Evolutionary conservation across 2,329 filamentous ascomycete genomes (phyloP), one percentile per base, ranked within the genome.

Genomic region (Aureobasidium sp.): DNA sequence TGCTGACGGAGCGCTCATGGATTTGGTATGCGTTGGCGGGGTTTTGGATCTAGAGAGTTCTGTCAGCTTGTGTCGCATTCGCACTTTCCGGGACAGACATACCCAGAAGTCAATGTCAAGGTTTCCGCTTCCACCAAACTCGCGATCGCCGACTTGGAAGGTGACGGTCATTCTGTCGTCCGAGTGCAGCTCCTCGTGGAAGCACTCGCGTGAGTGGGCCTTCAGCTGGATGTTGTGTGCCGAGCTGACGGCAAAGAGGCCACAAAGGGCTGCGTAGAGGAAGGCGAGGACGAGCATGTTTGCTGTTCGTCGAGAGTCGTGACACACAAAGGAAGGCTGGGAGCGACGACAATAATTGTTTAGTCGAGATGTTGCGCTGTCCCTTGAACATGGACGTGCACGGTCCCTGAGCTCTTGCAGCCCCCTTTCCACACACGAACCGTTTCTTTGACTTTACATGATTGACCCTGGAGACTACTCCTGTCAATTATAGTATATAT

Each of bases 61-160:
- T 19, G 57, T 60, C 33, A 50, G 44, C 27, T 22, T 42, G 14
- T 33, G 57, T 40, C 35, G 33, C 11, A 22, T 19, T 19, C 14
- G 14, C 27, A n/a, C 40, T 37, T 17, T 15, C 9, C 40, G 37
- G 31, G 29, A 22, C 52, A 37, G 4, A 67, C 85, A 68, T 85
- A 97, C 94, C 91, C 91, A 97, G 75, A 99, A 99, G 76, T 99
- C 94, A 72, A 99, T 88, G 69, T 97, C 92, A 64, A 99, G 80
- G 73, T 97, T 97, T 37, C 93, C 93, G 62, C 91, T 92, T 58
- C 89, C 90, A 57, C 93, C 93, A 77, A 96, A 97, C 75, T 99
- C 94, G 68, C 93, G 82, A 75, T 99, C 94, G 73, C 94, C 94
- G 63, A 97, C 93, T 79, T 97, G 94, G 82, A 95, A 99, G 33